phyloP scores from a whole-genome alignment of 495 filamentous ascomycete genomes.

The Sabuloglossum arenarium region DNA sequence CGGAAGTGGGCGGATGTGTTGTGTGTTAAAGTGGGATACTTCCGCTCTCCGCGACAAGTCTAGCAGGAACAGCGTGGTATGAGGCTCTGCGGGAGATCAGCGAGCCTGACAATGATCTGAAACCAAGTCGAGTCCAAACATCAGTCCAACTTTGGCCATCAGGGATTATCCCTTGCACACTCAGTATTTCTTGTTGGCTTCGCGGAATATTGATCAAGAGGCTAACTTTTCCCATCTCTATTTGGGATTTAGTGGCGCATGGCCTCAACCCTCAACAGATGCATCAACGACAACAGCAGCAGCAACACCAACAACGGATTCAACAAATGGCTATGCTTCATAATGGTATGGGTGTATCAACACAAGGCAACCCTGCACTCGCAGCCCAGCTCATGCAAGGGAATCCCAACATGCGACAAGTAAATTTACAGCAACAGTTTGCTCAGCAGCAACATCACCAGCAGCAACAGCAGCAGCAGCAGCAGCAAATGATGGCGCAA shows the following conservation, averaged over 20 bases:
- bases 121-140: neutral
- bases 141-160: neutral
- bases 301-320: conserved; percentile 5
- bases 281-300: conserved; percentile 2
- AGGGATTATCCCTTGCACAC: neutral
- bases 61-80: neutral
- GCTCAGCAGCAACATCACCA: conserved; percentile 1
- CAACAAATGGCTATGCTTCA: neutral
- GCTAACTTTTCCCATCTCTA: neutral
- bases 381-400: neutral
- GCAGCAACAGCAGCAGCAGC: conserved; percentile 6
- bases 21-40: neutral
- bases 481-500: conserved; percentile 6
- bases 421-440: conserved; percentile 5
- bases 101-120: neutral
- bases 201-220: neutral
- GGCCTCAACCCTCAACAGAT: neutral
- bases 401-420: neutral
- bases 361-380: neutral
- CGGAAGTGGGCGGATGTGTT: neutral
- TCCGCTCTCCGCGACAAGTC: neutral
- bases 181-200: neutral
- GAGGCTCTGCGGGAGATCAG: conserved; percentile 3
- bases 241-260: conserved; percentile 1
- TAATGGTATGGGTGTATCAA: neutral